These are phyloP conservation scores for Eucalyptus microcorys DNA, from an alignment of 345 rosid species.

Conservation along the genomic window DNA sequence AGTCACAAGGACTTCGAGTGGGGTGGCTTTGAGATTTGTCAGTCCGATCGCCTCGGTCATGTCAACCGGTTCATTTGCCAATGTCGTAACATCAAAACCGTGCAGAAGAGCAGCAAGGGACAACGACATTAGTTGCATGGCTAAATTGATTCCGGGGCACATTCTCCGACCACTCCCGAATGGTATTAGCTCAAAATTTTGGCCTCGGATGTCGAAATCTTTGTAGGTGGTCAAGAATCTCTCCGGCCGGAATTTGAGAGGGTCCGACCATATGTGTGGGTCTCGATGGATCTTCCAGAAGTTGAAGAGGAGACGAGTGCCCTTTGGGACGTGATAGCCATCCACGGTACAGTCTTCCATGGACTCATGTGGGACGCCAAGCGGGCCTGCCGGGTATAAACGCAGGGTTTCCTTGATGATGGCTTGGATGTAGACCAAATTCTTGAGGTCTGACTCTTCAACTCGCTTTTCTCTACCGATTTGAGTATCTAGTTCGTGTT, in stretches of 20 bases:
- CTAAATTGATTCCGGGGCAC: slow-evolving; percentile 20
- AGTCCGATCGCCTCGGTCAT: background rate
- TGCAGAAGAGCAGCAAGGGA: slow-evolving; percentile 1
- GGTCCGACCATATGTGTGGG: slow-evolving; percentile 8
- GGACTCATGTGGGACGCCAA: slow-evolving; percentile 13
- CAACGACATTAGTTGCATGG: slow-evolving; percentile 8
- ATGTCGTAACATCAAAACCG: background rate
- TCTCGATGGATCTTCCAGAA: slow-evolving; percentile 13
- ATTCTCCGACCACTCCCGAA: slow-evolving; percentile 22
- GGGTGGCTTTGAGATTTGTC: slow-evolving; percentile 2
- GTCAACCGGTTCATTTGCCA: background rate
- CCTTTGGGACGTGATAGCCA: slow-evolving; percentile 13
- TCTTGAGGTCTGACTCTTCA: slow-evolving; percentile 8
- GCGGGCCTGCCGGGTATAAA: slow-evolving; percentile 11
- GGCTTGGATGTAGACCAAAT: slow-evolving; percentile 15
- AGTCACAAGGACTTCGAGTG: background rate
- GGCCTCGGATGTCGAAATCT: slow-evolving; percentile 11
- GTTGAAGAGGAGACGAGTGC: slow-evolving; percentile 11
- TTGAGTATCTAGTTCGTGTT: too few relatives aligned
- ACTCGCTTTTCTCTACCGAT: slow-evolving; percentile 6
- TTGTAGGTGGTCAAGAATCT: slow-evolving; percentile 14
- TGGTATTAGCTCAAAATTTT: slow-evolving; percentile 14
- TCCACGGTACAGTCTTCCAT: slow-evolving; percentile 3
- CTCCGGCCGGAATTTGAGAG: slow-evolving; percentile 12
- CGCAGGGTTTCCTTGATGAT: slow-evolving; percentile 26